Evolutionary conservation across 106 monocot species (phyloP).

Genomic region (Allium fistulosum): DNA sequence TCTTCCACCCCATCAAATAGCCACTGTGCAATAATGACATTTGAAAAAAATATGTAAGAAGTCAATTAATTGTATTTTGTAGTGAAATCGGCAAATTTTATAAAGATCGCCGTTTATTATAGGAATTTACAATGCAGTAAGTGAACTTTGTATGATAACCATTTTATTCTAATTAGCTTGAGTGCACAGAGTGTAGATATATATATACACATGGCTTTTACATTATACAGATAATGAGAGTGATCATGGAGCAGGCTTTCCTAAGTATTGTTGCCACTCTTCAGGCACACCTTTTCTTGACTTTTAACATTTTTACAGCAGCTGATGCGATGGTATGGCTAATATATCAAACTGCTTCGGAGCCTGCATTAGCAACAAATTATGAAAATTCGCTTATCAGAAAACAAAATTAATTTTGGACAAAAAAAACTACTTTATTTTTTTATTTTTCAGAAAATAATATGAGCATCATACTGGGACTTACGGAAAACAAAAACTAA

Average conservation of each 20-base stretch:
- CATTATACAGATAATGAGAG: not conserved
- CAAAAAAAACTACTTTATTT: not conserved
- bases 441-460: too few species aligned
- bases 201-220: not conserved
- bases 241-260: constrained; percentile 1
- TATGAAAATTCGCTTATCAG: too few species aligned
- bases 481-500: too few species aligned
- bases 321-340: constrained; percentile 62
- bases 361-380: constrained; percentile 22
- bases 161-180: not conserved
- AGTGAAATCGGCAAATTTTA: too few species aligned
- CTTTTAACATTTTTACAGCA: constrained; percentile 64
- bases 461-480: too few species aligned
- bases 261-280: constrained; percentile 67
- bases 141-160: not conserved
- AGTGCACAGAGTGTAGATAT: not conserved
- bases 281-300: constrained; percentile 60
- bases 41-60: too few species aligned
- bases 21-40: too few species aligned
- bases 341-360: constrained; percentile 85
- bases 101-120: not conserved
- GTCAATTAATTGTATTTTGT: too few species aligned
- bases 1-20: too few species aligned
- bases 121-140: constrained; percentile 5
- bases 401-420: not conserved